Evolutionary conservation across 2,329 filamentous ascomycete genomes (phyloP).

Genomic region (Neophaeococcomyces mojaviensis): DNA sequence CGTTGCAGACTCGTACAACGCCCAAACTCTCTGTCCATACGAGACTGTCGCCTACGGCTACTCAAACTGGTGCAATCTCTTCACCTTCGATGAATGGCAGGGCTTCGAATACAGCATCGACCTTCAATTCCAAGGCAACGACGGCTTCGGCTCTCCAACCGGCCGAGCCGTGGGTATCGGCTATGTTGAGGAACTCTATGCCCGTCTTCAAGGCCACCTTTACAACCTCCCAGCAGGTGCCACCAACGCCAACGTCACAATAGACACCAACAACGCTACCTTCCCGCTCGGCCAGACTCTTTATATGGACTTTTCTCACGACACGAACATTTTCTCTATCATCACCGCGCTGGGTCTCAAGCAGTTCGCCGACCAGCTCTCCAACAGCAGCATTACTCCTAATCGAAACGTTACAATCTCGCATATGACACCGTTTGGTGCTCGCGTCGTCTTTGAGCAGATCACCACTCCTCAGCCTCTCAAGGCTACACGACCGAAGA

Average conservation of each 20-base stretch:
- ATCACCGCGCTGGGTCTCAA: constrained; percentile 59
- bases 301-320: constrained; percentile 72
- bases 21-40: constrained; percentile 67
- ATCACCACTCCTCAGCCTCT: constrained; percentile 62
- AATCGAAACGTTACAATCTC: constrained; percentile 58
- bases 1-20: constrained; percentile 51
- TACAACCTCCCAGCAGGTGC: constrained; percentile 20
- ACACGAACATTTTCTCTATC: constrained; percentile 64
- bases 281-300: constrained; percentile 69
- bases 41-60: constrained; percentile 68
- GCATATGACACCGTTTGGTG: constrained; percentile 64
- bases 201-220: constrained; percentile 46
- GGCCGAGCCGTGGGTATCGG: constrained; percentile 44
- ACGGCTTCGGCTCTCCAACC: constrained; percentile 49
- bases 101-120: constrained; percentile 66
- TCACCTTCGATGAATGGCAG: constrained; percentile 67
- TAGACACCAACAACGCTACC: constrained; percentile 51
- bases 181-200: constrained; percentile 65
- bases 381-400: constrained; percentile 48
- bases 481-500: constrained; percentile 41
- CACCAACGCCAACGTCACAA: constrained; percentile 40
- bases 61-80: constrained; percentile 65
- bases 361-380: constrained; percentile 58
- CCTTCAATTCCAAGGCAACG: constrained; percentile 51
- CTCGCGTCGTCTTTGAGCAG: constrained; percentile 65